Evolutionary conservation across 1,284 basidiomycete species (phyloP).

Genomic region (Malassezia slooffiae): DNA sequence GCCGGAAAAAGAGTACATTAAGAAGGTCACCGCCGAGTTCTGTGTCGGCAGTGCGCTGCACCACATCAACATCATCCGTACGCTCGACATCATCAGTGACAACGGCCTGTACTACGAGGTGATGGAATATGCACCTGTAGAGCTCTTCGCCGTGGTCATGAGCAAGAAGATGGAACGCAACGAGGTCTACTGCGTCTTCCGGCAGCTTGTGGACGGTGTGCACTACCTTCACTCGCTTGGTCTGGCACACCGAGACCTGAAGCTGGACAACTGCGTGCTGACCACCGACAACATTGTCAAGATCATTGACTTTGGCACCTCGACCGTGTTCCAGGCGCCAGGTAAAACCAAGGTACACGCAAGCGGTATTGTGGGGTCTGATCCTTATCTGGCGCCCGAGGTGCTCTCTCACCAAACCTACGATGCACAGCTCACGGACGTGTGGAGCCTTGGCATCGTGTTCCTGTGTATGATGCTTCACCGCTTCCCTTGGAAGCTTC

Average conservation of each 20-base stretch:
- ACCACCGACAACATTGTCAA: conserved; percentile 86
- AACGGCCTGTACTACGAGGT: conserved; percentile 74
- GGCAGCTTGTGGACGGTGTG: conserved; percentile 95
- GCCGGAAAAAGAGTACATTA: conserved; percentile 91
- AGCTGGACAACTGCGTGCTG: conserved; percentile 99
- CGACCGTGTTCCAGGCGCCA: conserved; percentile 96
- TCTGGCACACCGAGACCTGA: conserved; percentile 93
- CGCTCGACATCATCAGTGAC: conserved; percentile 94
- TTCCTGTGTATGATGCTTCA: conserved; percentile 98
- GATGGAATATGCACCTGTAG: conserved; percentile 98
- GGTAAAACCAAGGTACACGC: conserved; percentile 55
- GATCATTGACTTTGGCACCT: conserved; percentile 98
- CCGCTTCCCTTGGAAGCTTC: conserved; percentile 97
- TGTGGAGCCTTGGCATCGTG: conserved; percentile 97
- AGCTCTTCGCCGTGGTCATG: conserved; percentile 99
- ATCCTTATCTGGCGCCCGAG: conserved; percentile 96
- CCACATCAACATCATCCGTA: conserved; percentile 94
- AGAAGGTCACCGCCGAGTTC: conserved; percentile 97
- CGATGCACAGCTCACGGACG: conserved; percentile 93
- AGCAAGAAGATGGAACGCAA: conserved; percentile 95
- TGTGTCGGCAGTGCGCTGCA: conserved; percentile 75
- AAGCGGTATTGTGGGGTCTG: conserved; percentile 86
- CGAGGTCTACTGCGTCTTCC: conserved; percentile 97
- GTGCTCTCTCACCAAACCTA: conserved; percentile 70
- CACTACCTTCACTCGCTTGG: conserved; percentile 96